A percentile compares a stretch with the other conserved stretches of the same genome.
Conservation (phyloP, 2,329 filamentous ascomycete genomes). For the Niveomyces coronatus region DNA sequence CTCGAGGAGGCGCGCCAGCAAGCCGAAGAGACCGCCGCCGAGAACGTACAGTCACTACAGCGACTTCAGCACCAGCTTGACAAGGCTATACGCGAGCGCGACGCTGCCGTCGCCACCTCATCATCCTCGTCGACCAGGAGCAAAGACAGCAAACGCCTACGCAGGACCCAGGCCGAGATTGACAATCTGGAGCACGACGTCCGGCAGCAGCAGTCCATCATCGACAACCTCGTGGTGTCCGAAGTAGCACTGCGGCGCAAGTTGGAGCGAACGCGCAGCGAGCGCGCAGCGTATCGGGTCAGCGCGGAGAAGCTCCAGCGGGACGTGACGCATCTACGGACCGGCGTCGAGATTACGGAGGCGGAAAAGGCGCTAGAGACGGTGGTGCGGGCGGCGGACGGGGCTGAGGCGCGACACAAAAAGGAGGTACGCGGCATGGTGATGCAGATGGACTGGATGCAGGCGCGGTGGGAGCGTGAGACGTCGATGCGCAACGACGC, state of each 20-base stretch:
- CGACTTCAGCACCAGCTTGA: slow-evolving; percentile 40
- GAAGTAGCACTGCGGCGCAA: slow-evolving; percentile 54
- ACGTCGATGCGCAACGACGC: slow-evolving; percentile 69
- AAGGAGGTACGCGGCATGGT: slow-evolving; percentile 72
- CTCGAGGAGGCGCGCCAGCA: slow-evolving; percentile 44
- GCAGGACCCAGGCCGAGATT: slow-evolving; percentile 51
- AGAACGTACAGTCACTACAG: slow-evolving; percentile 33
- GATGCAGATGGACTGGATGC: slow-evolving; percentile 86
- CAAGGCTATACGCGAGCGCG: slow-evolving; percentile 39
- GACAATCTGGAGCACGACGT: slow-evolving; percentile 66
- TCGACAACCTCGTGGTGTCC: slow-evolving; percentile 45
- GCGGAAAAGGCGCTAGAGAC: slow-evolving; percentile 44
- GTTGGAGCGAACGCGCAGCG: slow-evolving; percentile 58
- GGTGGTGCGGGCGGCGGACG: slow-evolving; percentile 46
- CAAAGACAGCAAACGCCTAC: slow-evolving; percentile 41
- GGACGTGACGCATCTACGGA: slow-evolving; percentile 26
- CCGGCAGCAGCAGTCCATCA: slow-evolving; percentile 54
- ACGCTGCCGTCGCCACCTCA: slow-evolving; percentile 17
- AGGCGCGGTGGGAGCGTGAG: slow-evolving; percentile 71
- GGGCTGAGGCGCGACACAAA: slow-evolving; percentile 58
- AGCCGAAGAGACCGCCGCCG: slow-evolving; percentile 34
- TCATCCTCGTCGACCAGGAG: slow-evolving; percentile 7
- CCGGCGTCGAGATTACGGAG: slow-evolving; percentile 21
- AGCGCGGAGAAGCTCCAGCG: slow-evolving; percentile 44
- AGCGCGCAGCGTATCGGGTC: slow-evolving; percentile 46